A percentile compares a stretch with the other conserved stretches of the same genome.
Conservation (phyloP, 768 basidiomycete species). For the Auricularia heimuer region DNA sequence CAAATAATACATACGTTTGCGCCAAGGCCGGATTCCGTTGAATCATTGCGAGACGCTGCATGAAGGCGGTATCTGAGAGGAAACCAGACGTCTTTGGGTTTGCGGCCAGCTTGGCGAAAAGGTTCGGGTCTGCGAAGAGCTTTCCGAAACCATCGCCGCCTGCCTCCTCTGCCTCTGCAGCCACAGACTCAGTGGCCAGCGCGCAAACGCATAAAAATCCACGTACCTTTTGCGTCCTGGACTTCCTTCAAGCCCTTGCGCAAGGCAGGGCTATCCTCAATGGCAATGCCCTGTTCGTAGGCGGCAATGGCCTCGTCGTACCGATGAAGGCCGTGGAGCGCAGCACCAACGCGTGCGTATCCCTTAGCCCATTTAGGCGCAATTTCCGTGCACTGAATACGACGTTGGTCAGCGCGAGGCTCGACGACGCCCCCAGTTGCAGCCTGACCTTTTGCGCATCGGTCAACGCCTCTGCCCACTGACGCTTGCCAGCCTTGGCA, state of each 20-base stretch:
- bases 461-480: constrained; percentile 63
- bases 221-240: constrained; percentile 66
- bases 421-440: not conserved
- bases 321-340: constrained; percentile 69
- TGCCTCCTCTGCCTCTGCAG: constrained; percentile 27
- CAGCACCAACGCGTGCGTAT: constrained; percentile 86
- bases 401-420: not conserved
- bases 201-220: not conserved
- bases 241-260: constrained; percentile 87
- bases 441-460: constrained; percentile 87
- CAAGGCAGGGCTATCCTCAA: constrained; percentile 74
- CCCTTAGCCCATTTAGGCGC: constrained; percentile 85
- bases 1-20: constrained; percentile 32
- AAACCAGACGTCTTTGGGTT: constrained; percentile 82
- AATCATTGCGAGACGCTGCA: constrained; percentile 29
- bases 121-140: constrained; percentile 76
- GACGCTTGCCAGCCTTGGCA: constrained; percentile 75
- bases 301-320: constrained; percentile 78
- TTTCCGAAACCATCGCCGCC: constrained; percentile 52
- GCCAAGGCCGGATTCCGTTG: constrained; percentile 63
- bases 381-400: constrained; percentile 58
- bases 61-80: constrained; percentile 74
- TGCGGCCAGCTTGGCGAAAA: constrained; percentile 71
- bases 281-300: constrained; percentile 71
- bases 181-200: not conserved